These are phyloP conservation scores for Pseudophaeomoniella oleicola DNA, from an alignment of 2,329 filamentous ascomycete genomes.

Conservation along the genomic window DNA sequence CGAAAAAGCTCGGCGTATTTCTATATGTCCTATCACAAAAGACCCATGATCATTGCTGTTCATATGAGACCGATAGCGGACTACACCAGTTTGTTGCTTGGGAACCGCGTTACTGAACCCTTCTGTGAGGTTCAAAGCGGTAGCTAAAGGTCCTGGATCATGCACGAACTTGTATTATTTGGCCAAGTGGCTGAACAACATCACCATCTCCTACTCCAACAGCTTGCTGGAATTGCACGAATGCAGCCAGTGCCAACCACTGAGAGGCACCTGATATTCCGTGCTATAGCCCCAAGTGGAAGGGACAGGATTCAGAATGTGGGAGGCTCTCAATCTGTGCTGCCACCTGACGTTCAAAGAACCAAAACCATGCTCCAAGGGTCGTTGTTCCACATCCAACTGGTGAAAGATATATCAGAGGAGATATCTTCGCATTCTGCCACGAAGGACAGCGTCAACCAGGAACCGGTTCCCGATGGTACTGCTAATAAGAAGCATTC, in stretches of 20 bases:
- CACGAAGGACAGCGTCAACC: neutral
- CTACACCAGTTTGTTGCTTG: too few relatives aligned
- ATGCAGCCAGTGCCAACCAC: conserved; percentile 42
- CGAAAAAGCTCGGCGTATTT: too few relatives aligned
- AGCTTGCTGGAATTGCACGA: conserved; percentile 45
- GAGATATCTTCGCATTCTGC: conserved; percentile 1
- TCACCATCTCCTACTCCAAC: conserved; percentile 45
- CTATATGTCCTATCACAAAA: too few relatives aligned
- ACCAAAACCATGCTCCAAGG: conserved; percentile 33
- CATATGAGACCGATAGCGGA: too few relatives aligned
- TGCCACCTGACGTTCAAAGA: conserved; percentile 27
- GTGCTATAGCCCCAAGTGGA: conserved; percentile 33
- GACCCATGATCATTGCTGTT: too few relatives aligned
- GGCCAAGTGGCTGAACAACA: conserved; percentile 41
- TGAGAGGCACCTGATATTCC: conserved; percentile 45
- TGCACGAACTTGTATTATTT: conserved; percentile 51
- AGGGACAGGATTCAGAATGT: conserved; percentile 19
- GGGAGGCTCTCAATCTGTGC: conserved; percentile 27
- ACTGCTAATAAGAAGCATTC: neutral
- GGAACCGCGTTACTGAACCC: too few relatives aligned
- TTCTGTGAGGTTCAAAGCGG: too few relatives aligned
- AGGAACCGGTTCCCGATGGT: too few relatives aligned
- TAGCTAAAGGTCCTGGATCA: too few relatives aligned
- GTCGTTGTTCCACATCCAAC: conserved; percentile 38
- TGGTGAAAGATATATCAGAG: conserved; percentile 22